Percentiles rank a stretch among this genome's conserved stretches.
These are phyloP conservation scores for Monosporascus ibericus DNA, from an alignment of 2,329 filamentous ascomycete genomes.

Conservation along the genomic window DNA sequence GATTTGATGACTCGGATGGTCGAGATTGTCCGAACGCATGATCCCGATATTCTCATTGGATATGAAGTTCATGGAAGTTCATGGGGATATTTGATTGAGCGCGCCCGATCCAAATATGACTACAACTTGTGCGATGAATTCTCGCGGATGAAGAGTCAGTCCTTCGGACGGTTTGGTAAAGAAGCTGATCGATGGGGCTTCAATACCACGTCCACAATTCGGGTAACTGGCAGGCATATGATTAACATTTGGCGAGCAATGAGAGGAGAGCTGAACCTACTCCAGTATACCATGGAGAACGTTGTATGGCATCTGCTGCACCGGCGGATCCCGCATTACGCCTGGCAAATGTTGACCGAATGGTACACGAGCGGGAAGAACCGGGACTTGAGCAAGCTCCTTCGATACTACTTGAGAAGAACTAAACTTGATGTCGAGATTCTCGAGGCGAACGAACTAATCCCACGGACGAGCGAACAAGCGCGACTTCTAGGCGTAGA, in stretches of 20 bases:
- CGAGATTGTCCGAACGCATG: constrained; percentile 73
- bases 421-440: constrained; percentile 85
- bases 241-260: constrained; percentile 98
- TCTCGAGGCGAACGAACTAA: constrained; percentile 80
- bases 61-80: constrained; percentile 92
- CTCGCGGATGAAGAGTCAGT: constrained; percentile 78
- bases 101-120: constrained; percentile 79
- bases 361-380: constrained; percentile 73
- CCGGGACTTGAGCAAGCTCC: constrained; percentile 64
- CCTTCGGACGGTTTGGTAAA: constrained; percentile 77
- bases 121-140: constrained; percentile 88
- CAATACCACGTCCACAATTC: constrained; percentile 85
- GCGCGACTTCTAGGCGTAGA: constrained; percentile 88
- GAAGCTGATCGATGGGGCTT: constrained; percentile 90
- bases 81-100: constrained; percentile 94
- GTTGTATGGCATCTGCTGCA: constrained; percentile 89
- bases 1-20: constrained; percentile 82
- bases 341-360: constrained; percentile 67
- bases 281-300: constrained; percentile 96
- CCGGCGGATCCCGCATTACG: constrained; percentile 80
- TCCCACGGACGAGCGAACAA: constrained; percentile 87
- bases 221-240: constrained; percentile 89
- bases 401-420: constrained; percentile 71
- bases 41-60: constrained; percentile 89
- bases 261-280: constrained; percentile 81